These are phyloP conservation scores for Boletus smithii DNA, from an alignment of 1,284 basidiomycete genomes.

Conservation along the genomic window DNA sequence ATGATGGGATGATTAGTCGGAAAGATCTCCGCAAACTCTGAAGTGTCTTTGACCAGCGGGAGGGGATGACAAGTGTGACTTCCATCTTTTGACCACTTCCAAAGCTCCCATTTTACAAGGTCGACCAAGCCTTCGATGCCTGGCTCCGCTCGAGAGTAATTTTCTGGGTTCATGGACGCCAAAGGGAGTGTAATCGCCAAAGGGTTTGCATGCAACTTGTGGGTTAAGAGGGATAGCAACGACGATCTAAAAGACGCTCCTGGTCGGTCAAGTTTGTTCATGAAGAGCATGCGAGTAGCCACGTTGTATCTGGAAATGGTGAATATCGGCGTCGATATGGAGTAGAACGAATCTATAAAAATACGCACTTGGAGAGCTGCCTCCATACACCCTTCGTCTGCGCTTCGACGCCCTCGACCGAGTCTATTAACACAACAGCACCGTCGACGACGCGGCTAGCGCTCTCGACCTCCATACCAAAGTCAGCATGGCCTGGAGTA, in stretches of 20 bases:
- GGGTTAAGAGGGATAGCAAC: conserved; percentile 63
- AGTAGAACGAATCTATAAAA: neutral
- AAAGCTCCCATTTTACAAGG: conserved; percentile 76
- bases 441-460: conserved; percentile 89
- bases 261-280: conserved; percentile 86
- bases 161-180: conserved; percentile 63
- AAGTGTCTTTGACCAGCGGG: conserved; percentile 46
- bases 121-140: conserved; percentile 78
- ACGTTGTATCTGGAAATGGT: conserved; percentile 65
- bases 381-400: conserved; percentile 89
- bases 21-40: conserved; percentile 45
- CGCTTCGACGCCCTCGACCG: conserved; percentile 87
- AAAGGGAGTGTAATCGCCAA: conserved; percentile 74
- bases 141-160: conserved; percentile 68
- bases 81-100: conserved; percentile 62
- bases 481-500: conserved; percentile 90
- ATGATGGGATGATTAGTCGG: conserved; percentile 60
- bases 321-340: neutral
- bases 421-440: conserved; percentile 83
- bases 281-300: conserved; percentile 71
- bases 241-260: conserved; percentile 77
- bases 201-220: conserved; percentile 75
- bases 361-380: conserved; percentile 73
- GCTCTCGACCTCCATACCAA: conserved; percentile 93
- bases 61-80: conserved; percentile 46